These are phyloP conservation scores for Physcomitrellopsis africana DNA, from an alignment of 225 moss, liverwort and hornwort species.

Conservation along the genomic window DNA sequence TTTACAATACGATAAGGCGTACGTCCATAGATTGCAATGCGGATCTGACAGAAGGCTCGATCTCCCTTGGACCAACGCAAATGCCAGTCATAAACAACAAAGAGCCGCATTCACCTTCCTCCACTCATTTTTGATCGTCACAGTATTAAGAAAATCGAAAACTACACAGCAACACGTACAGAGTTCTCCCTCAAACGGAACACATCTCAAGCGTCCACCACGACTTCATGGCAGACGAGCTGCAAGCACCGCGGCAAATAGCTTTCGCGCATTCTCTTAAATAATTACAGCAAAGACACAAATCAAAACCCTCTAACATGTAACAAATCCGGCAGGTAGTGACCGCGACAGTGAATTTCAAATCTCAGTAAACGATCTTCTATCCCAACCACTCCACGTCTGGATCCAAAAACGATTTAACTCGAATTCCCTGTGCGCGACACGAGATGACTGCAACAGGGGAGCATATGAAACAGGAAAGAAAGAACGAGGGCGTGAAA, in stretches of 20 bases:
- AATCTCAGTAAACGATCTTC: neutral
- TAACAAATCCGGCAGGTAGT: too few species aligned
- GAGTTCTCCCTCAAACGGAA: neutral
- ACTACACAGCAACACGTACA: constrained; percentile 2
- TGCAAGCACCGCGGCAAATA: constrained; percentile 12
- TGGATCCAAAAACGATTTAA: neutral
- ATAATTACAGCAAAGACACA: neutral
- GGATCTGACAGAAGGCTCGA: neutral
- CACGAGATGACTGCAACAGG: neutral
- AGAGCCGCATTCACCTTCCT: neutral
- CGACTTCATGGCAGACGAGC: constrained; percentile 22
- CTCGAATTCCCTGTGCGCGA: neutral
- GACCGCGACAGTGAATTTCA: neutral
- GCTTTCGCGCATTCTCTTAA: neutral
- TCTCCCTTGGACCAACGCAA: neutral
- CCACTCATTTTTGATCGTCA: neutral
- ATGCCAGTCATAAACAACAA: neutral
- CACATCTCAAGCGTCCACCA: constrained; percentile 1
- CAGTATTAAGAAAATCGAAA: neutral
- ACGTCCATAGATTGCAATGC: neutral
- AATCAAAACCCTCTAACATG: neutral
- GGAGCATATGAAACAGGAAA: neutral
- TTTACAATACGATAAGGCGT: neutral
- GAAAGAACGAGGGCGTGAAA: neutral
- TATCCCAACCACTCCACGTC: neutral